Evolutionary conservation across 441 rosid genomes (phyloP).

Genomic region (Adansonia rubrostipa): DNA sequence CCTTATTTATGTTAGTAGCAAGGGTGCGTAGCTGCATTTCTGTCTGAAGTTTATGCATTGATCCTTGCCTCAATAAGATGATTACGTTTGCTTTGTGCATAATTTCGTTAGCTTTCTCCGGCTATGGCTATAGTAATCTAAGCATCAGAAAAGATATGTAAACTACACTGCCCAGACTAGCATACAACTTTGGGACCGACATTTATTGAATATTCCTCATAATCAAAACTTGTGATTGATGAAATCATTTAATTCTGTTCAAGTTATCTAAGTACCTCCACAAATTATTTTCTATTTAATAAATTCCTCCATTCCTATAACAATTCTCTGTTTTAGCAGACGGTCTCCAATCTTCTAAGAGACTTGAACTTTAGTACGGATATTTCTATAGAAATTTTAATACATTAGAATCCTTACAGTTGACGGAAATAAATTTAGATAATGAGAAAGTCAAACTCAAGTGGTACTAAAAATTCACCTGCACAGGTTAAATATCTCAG

Average conservation of each 20-base stretch:
- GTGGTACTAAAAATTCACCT: constrained; percentile 38
- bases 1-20: constrained; percentile 7
- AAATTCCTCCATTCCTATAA: not conserved
- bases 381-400: not conserved
- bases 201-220: not conserved
- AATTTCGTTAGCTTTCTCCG: not conserved
- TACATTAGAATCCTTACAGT: not conserved
- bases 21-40: constrained; percentile 4
- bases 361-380: not conserved
- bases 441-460: constrained; percentile 22
- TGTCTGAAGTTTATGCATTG: not conserved
- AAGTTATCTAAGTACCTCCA: constrained; percentile 8
- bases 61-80: constrained; percentile 28
- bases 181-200: not conserved
- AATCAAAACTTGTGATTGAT: constrained; percentile 1
- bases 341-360: not conserved
- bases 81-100: constrained; percentile 1
- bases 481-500: constrained; percentile 32
- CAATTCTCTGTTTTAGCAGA: not conserved
- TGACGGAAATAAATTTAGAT: constrained; percentile 22
- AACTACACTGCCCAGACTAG: constrained; percentile 7
- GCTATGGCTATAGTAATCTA: not conserved
- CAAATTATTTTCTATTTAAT: constrained; percentile 1
- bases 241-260: constrained; percentile 5
- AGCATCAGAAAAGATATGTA: not conserved